Conservation (phyloP, 2,329 filamentous ascomycete genomes). For the Sporothrix brasiliensis region DNA sequence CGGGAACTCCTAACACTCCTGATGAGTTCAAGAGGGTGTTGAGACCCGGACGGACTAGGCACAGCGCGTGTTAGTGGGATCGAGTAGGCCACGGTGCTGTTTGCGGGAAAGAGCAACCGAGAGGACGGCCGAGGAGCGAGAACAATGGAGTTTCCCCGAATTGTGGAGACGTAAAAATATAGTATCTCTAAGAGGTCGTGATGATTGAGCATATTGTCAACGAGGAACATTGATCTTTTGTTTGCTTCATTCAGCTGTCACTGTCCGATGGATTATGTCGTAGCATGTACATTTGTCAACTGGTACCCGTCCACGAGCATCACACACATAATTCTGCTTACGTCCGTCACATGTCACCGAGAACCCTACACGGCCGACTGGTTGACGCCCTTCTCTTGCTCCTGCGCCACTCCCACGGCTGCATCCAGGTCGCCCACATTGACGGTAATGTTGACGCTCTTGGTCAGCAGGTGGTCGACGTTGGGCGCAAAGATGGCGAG, state of each 20-base stretch:
- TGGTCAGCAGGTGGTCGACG: conserved; percentile 43
- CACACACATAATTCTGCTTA: not conserved
- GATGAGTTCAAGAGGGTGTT: not conserved
- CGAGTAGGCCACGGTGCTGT: not conserved
- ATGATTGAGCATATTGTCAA: no score
- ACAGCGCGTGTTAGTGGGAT: not conserved
- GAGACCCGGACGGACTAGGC: not conserved
- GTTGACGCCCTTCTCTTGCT: not conserved
- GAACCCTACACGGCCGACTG: not conserved
- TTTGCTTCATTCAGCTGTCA: no score
- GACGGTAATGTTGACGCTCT: conserved; percentile 24
- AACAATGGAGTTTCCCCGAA: not conserved
- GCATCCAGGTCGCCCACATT: conserved; percentile 12
- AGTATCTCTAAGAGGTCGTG: no score
- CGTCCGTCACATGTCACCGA: not conserved
- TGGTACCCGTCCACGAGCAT: not conserved
- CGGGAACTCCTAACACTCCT: not conserved
- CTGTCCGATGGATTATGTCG: no score
- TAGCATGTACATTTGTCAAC: not conserved
- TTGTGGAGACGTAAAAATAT: no score
- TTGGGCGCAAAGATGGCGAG: conserved; percentile 42
- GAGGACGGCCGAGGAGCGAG: not conserved
- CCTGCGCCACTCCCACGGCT: not conserved
- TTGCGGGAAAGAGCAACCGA: conserved; percentile 18
- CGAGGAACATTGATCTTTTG: no score